Evolutionary conservation across 2,329 filamentous ascomycete genomes (phyloP), one percentile per base, ranked within the genome.

Genomic region (Cladosporium sp.): DNA sequence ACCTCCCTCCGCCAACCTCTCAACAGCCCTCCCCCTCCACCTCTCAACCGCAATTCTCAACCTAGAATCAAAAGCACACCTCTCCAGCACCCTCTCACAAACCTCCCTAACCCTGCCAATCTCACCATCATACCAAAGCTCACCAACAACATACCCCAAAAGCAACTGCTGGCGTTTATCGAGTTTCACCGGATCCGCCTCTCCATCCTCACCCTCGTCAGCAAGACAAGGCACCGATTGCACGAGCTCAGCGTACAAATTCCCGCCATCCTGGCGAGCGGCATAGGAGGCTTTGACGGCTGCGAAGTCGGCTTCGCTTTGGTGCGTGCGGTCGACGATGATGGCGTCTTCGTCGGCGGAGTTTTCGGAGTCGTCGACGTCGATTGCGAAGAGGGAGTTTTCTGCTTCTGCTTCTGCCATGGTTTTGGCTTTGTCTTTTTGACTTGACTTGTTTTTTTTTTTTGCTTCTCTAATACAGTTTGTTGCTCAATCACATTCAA

Each of bases 81-180:
- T 17, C 19, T 50, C 50, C 43, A 45, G 47, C 3, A 65, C 59
- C 47, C 56, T 38, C 34, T 40, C 32, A 19, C 48, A 51, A 44
- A 51, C 32, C 24, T 12, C 36, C 27, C 22, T 34, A 22, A 40
- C 41, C 48, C n/a, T 22, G 4, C 8, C 41, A 32, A 44, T 37
- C 13, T 44, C 24, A 15, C 48, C 40, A 7, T 51, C 77, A 54
- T 78, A 73, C 30, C 76, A 76, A 70, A 85, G 81, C 42, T 84
- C 75, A 8, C 76, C 72, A 22, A 83, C 65, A 47, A 83, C 82
- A 7, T 76, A 77, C 27, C 69, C 67, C 38, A 80, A 72, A 51
- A 66, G 50, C 38, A 61, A 57, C 7, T 61, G 51, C 1, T 65
- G 58, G 32, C 59, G 61, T 54, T 65, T 68, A 39, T 56, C 51